Percentiles rank a stretch among this genome's conserved stretches.
phyloP scores from a whole-genome alignment of 1,284 basidiomycete species.

The Ceratobasidium sp. region DNA sequence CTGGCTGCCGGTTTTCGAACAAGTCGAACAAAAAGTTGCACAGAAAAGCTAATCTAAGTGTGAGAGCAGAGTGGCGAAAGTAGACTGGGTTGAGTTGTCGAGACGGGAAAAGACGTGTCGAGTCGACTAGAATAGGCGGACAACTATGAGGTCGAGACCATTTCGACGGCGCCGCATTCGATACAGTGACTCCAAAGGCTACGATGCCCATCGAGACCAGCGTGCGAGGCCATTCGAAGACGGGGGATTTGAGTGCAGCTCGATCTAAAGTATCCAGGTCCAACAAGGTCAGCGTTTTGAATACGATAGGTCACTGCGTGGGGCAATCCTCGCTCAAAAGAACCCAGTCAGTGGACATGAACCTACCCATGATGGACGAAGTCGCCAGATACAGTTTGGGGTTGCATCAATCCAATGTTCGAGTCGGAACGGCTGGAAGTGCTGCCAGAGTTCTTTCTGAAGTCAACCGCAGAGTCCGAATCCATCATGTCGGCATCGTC shows the following conservation, averaged over 20 bases:
- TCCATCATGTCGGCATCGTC: slow-evolving; percentile 61
- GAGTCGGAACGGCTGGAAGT: slow-evolving; percentile 50
- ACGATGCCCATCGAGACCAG: slow-evolving; percentile 67
- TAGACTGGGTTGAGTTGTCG: not conserved
- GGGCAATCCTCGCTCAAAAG: slow-evolving; percentile 38
- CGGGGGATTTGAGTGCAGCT: slow-evolving; percentile 82
- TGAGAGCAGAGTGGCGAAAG: not conserved
- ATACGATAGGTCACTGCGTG: not conserved
- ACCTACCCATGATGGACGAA: slow-evolving; percentile 79
- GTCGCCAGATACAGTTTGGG: slow-evolving; percentile 56
- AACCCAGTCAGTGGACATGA: slow-evolving; percentile 27
- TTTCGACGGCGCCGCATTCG: slow-evolving; percentile 85
- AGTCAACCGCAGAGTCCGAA: slow-evolving; percentile 59
- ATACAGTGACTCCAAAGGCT: slow-evolving; percentile 89
- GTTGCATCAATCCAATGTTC: slow-evolving; percentile 71
- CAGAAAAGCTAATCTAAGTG: slow-evolving; percentile 1
- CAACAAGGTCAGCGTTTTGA: slow-evolving; percentile 7
- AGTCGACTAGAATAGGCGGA: not conserved
- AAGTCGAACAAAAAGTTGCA: not conserved
- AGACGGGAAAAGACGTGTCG: not conserved
- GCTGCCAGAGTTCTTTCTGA: slow-evolving; percentile 50
- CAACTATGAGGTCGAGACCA: slow-evolving; percentile 66
- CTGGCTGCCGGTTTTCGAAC: slow-evolving; percentile 4
- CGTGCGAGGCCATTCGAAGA: slow-evolving; percentile 71
- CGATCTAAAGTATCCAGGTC: slow-evolving; percentile 56